Evolutionary conservation across 2,329 filamentous ascomycete genomes (phyloP).

Genomic region (Pseudogymnoascus pannorum): DNA sequence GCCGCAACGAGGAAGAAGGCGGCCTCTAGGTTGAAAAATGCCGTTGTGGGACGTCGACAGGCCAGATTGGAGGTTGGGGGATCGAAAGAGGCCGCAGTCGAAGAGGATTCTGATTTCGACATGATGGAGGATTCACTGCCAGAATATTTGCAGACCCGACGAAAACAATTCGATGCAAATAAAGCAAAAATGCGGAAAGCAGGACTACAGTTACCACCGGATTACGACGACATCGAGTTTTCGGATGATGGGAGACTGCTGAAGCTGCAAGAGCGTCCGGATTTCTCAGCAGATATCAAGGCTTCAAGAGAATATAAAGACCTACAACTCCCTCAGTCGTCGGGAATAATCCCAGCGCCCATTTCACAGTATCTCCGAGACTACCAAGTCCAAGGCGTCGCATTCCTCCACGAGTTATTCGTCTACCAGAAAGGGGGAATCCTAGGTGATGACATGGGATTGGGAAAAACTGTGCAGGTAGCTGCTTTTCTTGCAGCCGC

Average conservation of each 20-base stretch:
- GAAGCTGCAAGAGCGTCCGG: slow-evolving; percentile 60
- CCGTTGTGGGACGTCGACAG: slow-evolving; percentile 17
- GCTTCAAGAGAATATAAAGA: slow-evolving; percentile 67
- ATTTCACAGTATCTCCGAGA: slow-evolving; percentile 88
- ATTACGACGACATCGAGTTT: slow-evolving; percentile 68
- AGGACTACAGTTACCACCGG: slow-evolving; percentile 69
- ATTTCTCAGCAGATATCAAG: slow-evolving; percentile 53
- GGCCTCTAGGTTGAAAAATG: slow-evolving; percentile 39
- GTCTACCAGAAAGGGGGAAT: slow-evolving; percentile 87
- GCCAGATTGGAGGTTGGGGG: slow-evolving; percentile 21
- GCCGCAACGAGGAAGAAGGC: slow-evolving; percentile 39
- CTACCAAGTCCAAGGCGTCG: slow-evolving; percentile 81
- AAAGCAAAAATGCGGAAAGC: slow-evolving; percentile 52
- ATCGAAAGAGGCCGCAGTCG: slow-evolving; percentile 21
- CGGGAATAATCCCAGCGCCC: slow-evolving; percentile 75
- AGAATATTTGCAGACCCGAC: slow-evolving; percentile 63
- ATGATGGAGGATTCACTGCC: slow-evolving; percentile 44
- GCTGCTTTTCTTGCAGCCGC: slow-evolving; percentile 85
- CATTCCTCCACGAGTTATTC: slow-evolving; percentile 81
- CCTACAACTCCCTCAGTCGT: slow-evolving; percentile 65
- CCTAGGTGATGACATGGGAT: slow-evolving; percentile 88
- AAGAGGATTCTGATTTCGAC: slow-evolving; percentile 24
- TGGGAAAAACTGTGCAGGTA: slow-evolving; percentile 95
- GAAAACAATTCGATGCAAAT: slow-evolving; percentile 57
- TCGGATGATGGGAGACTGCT: slow-evolving; percentile 60